Conservation (phyloP, 306 rosid genomes). For the Sechiopsis laciniata region DNA sequence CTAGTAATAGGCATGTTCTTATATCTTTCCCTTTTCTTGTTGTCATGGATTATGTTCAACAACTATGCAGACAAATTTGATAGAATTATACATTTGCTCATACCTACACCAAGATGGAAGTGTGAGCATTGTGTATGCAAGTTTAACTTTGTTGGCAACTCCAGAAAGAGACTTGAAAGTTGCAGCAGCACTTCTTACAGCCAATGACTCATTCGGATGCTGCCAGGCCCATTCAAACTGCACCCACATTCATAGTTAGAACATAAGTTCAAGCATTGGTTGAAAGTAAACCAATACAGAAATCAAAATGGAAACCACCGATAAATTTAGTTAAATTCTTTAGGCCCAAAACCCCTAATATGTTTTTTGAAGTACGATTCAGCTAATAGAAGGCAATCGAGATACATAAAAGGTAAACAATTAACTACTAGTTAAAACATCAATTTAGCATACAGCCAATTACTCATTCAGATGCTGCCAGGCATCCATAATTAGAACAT, state of each 20-base stretch:
- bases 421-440: not conserved
- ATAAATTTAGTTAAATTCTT: not conserved
- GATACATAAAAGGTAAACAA: not conserved
- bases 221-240: constrained; percentile 99
- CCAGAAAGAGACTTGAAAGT: constrained; percentile 82
- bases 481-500: too few relatives aligned
- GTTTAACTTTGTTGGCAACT: constrained; percentile 71
- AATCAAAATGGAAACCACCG: not conserved
- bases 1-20: not conserved
- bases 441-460: too few relatives aligned
- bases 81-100: not conserved
- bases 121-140: constrained; percentile 91
- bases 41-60: not conserved
- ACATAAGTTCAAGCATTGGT: not conserved
- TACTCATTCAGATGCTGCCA: too few relatives aligned
- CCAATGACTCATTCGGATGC: constrained; percentile 82
- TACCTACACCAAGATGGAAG: constrained; percentile 85
- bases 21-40: not conserved
- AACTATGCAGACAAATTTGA: not conserved
- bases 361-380: not conserved
- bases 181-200: constrained; percentile 81
- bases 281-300: not conserved
- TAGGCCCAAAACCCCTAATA: not conserved
- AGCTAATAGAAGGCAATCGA: not conserved
- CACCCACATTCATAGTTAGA: constrained; percentile 30